Evolutionary conservation across 2,329 filamentous ascomycete genomes (phyloP).

Genomic region (Fusarium algeriense): DNA sequence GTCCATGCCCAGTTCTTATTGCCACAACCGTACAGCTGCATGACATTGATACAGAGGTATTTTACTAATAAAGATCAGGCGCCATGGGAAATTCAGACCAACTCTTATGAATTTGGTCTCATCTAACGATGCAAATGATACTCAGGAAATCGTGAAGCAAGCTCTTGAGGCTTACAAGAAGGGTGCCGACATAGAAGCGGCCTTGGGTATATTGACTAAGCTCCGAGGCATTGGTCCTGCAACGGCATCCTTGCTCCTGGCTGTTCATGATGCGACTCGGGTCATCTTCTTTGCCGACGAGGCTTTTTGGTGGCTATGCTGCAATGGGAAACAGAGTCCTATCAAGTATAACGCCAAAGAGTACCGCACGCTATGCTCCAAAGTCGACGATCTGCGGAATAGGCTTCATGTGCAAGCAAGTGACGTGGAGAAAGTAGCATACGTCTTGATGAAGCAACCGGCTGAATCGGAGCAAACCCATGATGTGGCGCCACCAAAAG

Average conservation of each 20-base stretch:
- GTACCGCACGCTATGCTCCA: slow-evolving; percentile 68
- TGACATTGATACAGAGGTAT: not conserved
- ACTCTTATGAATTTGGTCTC: slow-evolving; percentile 70
- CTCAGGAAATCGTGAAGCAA: slow-evolving; percentile 62
- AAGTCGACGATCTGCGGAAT: slow-evolving; percentile 57
- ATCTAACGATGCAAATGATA: slow-evolving; percentile 66
- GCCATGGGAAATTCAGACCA: slow-evolving; percentile 73
- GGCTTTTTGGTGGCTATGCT: slow-evolving; percentile 78
- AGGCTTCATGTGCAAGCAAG: slow-evolving; percentile 68
- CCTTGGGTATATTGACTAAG: slow-evolving; percentile 66
- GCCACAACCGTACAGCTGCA: not conserved
- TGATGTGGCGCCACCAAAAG: slow-evolving; percentile 11
- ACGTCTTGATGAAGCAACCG: slow-evolving; percentile 69
- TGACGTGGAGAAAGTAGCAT: slow-evolving; percentile 78
- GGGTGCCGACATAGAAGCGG: slow-evolving; percentile 55
- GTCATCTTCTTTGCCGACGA: slow-evolving; percentile 86
- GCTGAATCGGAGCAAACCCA: slow-evolving; percentile 20
- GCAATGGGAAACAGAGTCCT: slow-evolving; percentile 59
- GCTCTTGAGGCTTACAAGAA: slow-evolving; percentile 64
- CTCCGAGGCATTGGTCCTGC: slow-evolving; percentile 84
- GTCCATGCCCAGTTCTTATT: slow-evolving; percentile 44
- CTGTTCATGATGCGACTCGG: slow-evolving; percentile 68
- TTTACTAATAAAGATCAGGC: slow-evolving; percentile 52
- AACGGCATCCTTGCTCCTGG: slow-evolving; percentile 80
- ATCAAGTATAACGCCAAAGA: slow-evolving; percentile 80